Evolutionary conservation across 2,329 filamentous ascomycete species (phyloP), one percentile per base, ranked within the genome.

Genomic region (Didymella lethalis): DNA sequence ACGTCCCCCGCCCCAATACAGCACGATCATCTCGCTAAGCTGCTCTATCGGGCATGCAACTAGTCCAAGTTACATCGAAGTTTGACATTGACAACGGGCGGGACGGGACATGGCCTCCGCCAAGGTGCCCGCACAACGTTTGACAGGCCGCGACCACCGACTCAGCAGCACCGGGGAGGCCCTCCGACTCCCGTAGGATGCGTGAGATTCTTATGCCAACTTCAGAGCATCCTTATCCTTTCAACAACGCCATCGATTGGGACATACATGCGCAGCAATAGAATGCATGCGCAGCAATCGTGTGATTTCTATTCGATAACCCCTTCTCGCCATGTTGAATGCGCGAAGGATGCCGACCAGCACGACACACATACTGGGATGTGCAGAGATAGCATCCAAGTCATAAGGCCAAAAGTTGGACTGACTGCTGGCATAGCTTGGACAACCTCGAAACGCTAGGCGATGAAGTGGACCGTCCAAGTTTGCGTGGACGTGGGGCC

Each of bases 1-100:
- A 51, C 56, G 56, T 51, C 46, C 50, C 41, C 40, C 11, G n/a
- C 4, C 32, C 40, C 34, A 36, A 51, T 47, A 20, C 11, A 32
- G 46, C 28, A 16, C 32, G 50, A 54, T 59, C 50, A 4, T 50
- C 56, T 11, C 34, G 25, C 34, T 26, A 41, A 47, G 46, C 20
- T 54, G 23, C 45, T n/a, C 14, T n/a, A 18, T 48, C 16, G 14
- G 50, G 47, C 7, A 47, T 4, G 14, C 46, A n/a, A 54, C 46
- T 51, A 31, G 50, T 43, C 46, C 40, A 47, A 43, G 41, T 59
- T 12, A 46, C 49, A 49, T 28, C 50, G 16, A 20, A 36, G 50
- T 59, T 54, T 59, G 50, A 54, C 46, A 50, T 54, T 54, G 50
- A 59, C 50, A 59, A 50, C 50, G 46, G 55, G 20, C 50, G 50